Conservation (phyloP, 2,329 filamentous ascomycete genomes). For the Fusarium mangiferae region DNA sequence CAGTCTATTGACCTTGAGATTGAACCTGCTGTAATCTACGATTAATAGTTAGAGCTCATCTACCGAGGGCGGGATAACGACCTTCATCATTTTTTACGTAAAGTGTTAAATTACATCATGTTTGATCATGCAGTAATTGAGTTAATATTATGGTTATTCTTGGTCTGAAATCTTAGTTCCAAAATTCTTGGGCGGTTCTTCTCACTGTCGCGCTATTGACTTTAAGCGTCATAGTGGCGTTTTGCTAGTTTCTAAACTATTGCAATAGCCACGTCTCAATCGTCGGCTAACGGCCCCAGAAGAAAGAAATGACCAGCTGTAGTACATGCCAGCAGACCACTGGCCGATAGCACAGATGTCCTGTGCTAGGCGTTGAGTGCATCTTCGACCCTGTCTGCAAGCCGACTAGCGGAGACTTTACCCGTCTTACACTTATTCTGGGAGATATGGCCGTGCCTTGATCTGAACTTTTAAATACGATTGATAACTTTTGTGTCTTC, state of each 20-base stretch:
- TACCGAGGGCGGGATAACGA: too few species aligned
- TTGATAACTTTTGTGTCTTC: background rate
- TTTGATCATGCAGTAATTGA: background rate
- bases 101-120: background rate
- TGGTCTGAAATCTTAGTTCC: rapidly evolving
- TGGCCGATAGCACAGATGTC: background rate
- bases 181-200: background rate
- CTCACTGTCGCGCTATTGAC: background rate
- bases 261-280: background rate
- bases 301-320: background rate
- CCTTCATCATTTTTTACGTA: background rate
- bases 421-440: background rate
- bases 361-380: background rate
- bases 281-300: background rate
- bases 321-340: background rate
- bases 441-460: background rate
- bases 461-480: rapidly evolving
- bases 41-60: too few species aligned
- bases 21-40: background rate
- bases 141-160: background rate
- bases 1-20: background rate
- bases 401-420: background rate
- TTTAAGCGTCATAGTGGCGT: background rate
- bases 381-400: background rate
- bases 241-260: background rate